A percentile compares a stretch with the other conserved stretches of the same genome.
Conservation (phyloP, 2,329 filamentous ascomycete species). For the Epichloe gansuensis region DNA sequence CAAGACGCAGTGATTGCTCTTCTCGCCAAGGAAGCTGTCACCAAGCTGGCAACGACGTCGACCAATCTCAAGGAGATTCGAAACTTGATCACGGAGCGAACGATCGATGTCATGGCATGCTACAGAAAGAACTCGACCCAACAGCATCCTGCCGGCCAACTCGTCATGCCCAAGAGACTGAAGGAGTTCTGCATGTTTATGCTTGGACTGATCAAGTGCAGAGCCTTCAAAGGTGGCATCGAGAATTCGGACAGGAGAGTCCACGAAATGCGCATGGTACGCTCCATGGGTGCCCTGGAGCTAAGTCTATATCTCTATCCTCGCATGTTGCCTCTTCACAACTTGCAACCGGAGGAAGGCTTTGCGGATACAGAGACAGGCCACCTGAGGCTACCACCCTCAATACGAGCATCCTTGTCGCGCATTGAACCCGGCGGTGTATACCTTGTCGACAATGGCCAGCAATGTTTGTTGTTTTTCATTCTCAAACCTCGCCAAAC, state of each 20-base stretch:
- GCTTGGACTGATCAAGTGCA: conserved; percentile 76
- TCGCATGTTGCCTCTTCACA: conserved; percentile 83
- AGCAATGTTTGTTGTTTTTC: conserved; percentile 82
- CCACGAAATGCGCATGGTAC: conserved; percentile 83
- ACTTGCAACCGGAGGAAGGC: conserved; percentile 74
- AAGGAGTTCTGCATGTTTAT: conserved; percentile 98
- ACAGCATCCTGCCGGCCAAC: conserved; percentile 78
- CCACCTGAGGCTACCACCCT: conserved; percentile 71
- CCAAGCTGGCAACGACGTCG: conserved; percentile 62
- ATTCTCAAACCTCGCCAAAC: conserved; percentile 84
- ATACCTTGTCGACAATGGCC: conserved; percentile 91
- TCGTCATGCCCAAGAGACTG: conserved; percentile 88
- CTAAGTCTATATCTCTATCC: conserved; percentile 90
- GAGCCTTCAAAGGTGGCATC: conserved; percentile 84
- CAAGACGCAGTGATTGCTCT: conserved; percentile 86
- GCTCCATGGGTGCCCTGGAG: conserved; percentile 75
- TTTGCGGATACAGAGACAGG: conserved; percentile 82
- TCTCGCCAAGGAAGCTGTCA: conserved; percentile 85
- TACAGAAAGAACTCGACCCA: conserved; percentile 87
- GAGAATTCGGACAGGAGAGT: conserved; percentile 85
- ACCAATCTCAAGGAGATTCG: conserved; percentile 75
- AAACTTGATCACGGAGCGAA: conserved; percentile 73
- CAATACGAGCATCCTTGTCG: conserved; percentile 72
- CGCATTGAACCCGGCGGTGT: conserved; percentile 86
- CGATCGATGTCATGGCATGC: conserved; percentile 79